Percentiles rank a stretch among this genome's conserved stretches.
Evolutionary conservation across 148 eudicot species (phyloP).

Genomic region (Rheum nobile): DNA sequence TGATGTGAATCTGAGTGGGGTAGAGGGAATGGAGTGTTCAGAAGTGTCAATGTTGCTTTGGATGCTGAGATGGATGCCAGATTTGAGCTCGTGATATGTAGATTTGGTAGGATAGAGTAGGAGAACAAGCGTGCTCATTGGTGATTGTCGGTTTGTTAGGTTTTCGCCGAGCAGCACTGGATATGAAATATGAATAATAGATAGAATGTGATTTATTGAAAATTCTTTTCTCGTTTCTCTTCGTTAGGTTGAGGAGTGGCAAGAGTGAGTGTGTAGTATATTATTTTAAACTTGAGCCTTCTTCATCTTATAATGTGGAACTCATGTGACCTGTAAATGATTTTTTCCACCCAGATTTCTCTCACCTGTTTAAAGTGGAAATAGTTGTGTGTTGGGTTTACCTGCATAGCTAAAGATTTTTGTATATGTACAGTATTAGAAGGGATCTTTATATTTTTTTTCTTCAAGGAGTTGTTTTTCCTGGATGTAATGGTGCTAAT

Average conservation of each 20-base stretch:
- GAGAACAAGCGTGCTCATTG: not conserved
- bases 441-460: not conserved
- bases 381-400: not conserved
- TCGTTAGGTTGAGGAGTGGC: not conserved
- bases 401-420: not conserved
- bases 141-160: not conserved
- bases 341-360: not conserved
- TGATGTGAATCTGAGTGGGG: not conserved
- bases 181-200: not conserved
- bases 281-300: not conserved
- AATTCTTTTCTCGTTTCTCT: not conserved
- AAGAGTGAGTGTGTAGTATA: not conserved
- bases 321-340: not conserved
- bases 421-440: not conserved
- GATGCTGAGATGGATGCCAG: not conserved
- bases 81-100: not conserved
- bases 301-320: not conserved
- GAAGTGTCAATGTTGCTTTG: conserved; percentile 1
- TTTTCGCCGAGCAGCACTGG: not conserved
- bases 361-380: not conserved
- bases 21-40: not conserved
- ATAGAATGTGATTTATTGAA: not conserved
- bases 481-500: not conserved
- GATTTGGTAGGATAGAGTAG: not conserved
- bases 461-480: not conserved